These are phyloP conservation scores for Cephalotrichum gorgonifer DNA, from an alignment of 2,329 filamentous ascomycete genomes.

Conservation along the genomic window DNA sequence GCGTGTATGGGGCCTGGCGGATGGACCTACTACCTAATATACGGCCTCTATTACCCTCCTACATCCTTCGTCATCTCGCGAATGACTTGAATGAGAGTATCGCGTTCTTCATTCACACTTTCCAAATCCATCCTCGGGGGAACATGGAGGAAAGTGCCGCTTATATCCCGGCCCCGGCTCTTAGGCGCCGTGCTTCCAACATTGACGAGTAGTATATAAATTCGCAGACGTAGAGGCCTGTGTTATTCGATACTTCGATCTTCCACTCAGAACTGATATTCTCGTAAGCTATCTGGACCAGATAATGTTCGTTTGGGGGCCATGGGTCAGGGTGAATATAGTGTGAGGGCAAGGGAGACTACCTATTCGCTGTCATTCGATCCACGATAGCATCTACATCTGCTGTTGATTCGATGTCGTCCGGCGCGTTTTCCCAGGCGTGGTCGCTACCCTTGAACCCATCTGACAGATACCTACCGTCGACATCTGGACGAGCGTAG, in stretches of 20 bases:
- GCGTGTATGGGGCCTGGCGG: no score
- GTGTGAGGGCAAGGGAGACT: no score
- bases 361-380: not conserved
- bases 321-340: no score
- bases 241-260: not conserved
- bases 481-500: not conserved
- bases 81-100: not conserved
- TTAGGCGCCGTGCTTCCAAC: not conserved
- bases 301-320: no score
- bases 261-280: no score
- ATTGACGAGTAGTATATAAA: conserved; percentile 1
- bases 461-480: not conserved
- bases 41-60: no score
- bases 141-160: not conserved
- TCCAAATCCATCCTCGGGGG: not conserved
- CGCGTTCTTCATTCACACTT: not conserved
- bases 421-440: not conserved
- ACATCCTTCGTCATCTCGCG: not conserved
- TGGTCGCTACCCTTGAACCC: not conserved
- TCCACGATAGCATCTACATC: not conserved
- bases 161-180: not conserved
- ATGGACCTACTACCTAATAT: no score
- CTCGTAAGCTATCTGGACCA: no score
- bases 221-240: not conserved
- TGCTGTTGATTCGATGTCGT: not conserved